A percentile compares a stretch with the other conserved stretches of the same genome.
Conservation (phyloP, 2,329 filamentous ascomycete species). For the Alternaria sp. region DNA sequence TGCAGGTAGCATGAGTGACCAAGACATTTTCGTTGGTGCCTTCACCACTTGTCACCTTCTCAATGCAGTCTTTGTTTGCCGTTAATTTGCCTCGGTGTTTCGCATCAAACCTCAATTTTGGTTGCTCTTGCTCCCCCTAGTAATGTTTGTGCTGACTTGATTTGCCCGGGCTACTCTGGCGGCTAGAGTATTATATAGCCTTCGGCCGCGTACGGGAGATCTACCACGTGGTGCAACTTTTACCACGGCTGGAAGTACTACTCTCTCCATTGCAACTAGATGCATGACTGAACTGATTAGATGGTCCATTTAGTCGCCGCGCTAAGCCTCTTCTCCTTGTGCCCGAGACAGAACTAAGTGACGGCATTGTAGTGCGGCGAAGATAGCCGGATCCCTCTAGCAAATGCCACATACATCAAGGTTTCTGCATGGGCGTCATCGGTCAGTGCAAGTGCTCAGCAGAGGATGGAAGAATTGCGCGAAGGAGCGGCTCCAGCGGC, state of each 20-base stretch:
- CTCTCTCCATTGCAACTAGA: background rate
- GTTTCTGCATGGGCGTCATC: slow-evolving; percentile 4
- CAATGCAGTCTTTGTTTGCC: slow-evolving; percentile 4
- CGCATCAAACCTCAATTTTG: background rate
- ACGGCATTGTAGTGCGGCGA: slow-evolving; percentile 18
- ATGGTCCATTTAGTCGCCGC: slow-evolving; percentile 4
- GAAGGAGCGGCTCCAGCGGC: slow-evolving; percentile 3
- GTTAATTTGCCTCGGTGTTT: background rate
- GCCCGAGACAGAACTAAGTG: slow-evolving; percentile 18
- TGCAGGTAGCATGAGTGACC: background rate
- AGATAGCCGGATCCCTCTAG: background rate
- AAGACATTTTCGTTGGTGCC: slow-evolving; percentile 9
- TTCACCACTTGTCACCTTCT: slow-evolving; percentile 9
- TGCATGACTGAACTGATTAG: background rate
- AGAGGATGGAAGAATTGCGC: slow-evolving; percentile 1
- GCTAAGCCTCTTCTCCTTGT: slow-evolving; percentile 6
- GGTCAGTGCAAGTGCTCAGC: background rate
- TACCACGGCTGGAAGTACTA: slow-evolving; percentile 1
- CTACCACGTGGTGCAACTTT: slow-evolving; percentile 21
- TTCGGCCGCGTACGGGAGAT: slow-evolving; percentile 32
- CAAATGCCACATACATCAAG: background rate
- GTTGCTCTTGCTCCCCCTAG: background rate
- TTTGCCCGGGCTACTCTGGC: slow-evolving; percentile 17
- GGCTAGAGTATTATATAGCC: slow-evolving; percentile 13
- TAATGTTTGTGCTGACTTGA: background rate